Base-by-base conservation (phyloP, 257 asterid genomes). In the Rehmannia glutinosa region DNA sequence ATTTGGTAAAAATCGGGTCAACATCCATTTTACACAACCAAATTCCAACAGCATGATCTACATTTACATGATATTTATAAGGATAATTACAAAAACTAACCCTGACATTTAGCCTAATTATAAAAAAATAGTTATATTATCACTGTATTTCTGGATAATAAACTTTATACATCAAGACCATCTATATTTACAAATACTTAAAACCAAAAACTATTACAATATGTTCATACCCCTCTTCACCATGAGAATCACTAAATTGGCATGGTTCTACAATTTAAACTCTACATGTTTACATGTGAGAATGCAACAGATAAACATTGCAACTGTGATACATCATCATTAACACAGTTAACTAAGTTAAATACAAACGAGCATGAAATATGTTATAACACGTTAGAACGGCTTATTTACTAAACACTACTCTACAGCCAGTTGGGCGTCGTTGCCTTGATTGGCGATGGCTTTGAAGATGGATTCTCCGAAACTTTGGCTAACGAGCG, bases 401-500 rank as follows among this genome's bases (percentile, higher is more conserved):
- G 58, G 17, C 45, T 45, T 5, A 16, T 3, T 30, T 17, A 51
- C 43, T 13, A 47, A 1, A 63, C 7, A 23, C 6, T 36, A 9
- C 73, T 70, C 84, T 85, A 90, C 66, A 84, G 78, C 95, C 90
- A 87, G 70, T 79, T 82, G 73, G 96, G 82, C 1, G 72, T 72
- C 35, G 69, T 73, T n/a, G n/a, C n/a, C 73, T 75, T 86, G 64
- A 73, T 70, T 2, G 91, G 78, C 52, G 73, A 77, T 24, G 85
- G 80, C 72, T 83, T 88, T 3, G 80, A 61, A 51, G 90, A 80
- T 54, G 68, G 76, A 46, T 66, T 73, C 13, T 86, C 92, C 4
- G 88, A 32, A 58, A 84, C 86, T 73, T 85, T 94, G 62, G 92
- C 89, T 20, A 94, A 85, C 52, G 97, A 91, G 2, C 97, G 96